Base-by-base conservation (phyloP, 495 filamentous ascomycete species). In the Hyaloscypha variabilis region DNA sequence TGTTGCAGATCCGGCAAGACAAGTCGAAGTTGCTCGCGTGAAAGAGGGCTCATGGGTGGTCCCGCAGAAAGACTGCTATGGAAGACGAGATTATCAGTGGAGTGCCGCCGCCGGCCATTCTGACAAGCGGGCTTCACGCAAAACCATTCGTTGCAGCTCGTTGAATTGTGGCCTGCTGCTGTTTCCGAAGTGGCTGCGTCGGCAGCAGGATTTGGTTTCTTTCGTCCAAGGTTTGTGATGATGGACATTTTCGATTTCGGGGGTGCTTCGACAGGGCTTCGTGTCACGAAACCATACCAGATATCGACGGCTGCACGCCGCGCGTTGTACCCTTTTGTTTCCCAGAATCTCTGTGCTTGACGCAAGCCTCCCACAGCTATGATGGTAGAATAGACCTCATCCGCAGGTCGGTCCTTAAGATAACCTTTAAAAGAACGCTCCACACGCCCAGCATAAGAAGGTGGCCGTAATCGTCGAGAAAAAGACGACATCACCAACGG, bases 381-480 rank as follows among this genome's bases (percentile, higher is more conserved):
- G 25, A 83, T 80, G 19, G 83, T 77, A 6, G 81, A 78, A 63
- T 86, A 84, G 2, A 86, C 80, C 61, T 85, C 82, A 60, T 85
- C 83, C 8, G 82, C 67, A 4, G 83, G 83, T 63, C 79, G 80
- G 42, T 85, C 83, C 58, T 81, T 77, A 11, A 85, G 70, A 65
- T 85, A 85, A 62, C 83, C 83, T 69, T 83, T 82, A n/a, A 86
- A 56, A 2, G 83, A 82, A 26, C 82, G 76, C 65, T 86, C 83
- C 28, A 86, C 72, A 6, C 80, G 78, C 34, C 83, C 83, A 59
- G 81, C 81, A 66, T 86, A 86, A 0, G 83, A 81, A 3, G 83
- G 83, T 25, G 83, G 83, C 23, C 83, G 78, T 25, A 86, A 72
- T 14, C 83, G 77, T 66, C 83, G 75, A 63, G 77, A 81, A 67